Evolutionary conservation across 805 yeast genomes (phyloP).

Genomic region (Saturnispora halmiae): DNA sequence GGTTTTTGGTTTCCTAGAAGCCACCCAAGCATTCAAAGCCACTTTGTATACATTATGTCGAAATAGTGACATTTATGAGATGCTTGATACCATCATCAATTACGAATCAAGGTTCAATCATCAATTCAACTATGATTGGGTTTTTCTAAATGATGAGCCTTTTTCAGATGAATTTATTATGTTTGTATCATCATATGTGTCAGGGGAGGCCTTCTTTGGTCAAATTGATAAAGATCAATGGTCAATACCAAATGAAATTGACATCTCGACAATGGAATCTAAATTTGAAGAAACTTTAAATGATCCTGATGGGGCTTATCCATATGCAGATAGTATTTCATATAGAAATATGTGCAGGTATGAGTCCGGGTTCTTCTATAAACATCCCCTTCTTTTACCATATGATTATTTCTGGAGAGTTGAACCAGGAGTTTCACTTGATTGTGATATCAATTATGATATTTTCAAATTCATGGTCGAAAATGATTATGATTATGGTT

Average conservation of each 20-base stretch:
- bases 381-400: constrained; percentile 55
- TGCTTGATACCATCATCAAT: constrained; percentile 50
- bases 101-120: constrained; percentile 61
- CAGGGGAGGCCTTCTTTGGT: constrained; percentile 59
- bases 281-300: constrained; percentile 15
- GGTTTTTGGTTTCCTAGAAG: neutral
- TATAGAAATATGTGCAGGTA: constrained; percentile 86
- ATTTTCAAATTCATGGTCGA: constrained; percentile 65
- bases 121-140: constrained; percentile 65
- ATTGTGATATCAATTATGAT: constrained; percentile 72
- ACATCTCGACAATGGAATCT: constrained; percentile 15
- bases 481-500: constrained; percentile 59
- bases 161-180: constrained; percentile 49
- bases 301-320: constrained; percentile 34
- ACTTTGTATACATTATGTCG: constrained; percentile 64
- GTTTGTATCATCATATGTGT: constrained; percentile 39
- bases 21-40: constrained; percentile 34
- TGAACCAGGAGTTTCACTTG: constrained; percentile 70
- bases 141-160: constrained; percentile 61
- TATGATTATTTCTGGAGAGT: constrained; percentile 90
- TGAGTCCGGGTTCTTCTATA: constrained; percentile 77
- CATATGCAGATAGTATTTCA: constrained; percentile 52
- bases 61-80: constrained; percentile 49
- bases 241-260: constrained; percentile 47
- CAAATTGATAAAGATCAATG: constrained; percentile 52